A percentile compares a stretch with the other conserved stretches of the same genome.
phyloP scores from a whole-genome alignment of 352 stramenopile species.

The Chloridella minuta region DNA sequence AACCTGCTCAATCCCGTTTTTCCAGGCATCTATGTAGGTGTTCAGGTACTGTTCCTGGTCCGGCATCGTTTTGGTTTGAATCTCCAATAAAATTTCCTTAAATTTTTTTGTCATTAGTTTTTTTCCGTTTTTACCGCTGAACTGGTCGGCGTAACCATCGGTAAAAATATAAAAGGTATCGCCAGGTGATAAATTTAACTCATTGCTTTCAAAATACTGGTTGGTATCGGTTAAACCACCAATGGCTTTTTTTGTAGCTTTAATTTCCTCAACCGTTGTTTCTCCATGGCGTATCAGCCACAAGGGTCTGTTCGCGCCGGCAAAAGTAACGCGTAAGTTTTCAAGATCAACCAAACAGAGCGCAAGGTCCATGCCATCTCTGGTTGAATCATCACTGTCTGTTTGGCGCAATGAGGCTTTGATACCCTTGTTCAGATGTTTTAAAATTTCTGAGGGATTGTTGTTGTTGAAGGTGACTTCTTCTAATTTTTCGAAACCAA shows the following conservation, averaged over 20 bases:
- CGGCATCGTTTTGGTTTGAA: not conserved
- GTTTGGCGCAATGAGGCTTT: not conserved
- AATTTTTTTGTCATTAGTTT: not conserved
- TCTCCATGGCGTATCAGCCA: too few relatives aligned
- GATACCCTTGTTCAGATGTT: not conserved
- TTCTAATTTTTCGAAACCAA: not conserved
- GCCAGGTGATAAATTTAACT: too few relatives aligned
- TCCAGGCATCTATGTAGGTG: not conserved
- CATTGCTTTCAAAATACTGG: too few relatives aligned
- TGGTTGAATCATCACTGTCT: too few relatives aligned
- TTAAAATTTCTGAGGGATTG: not conserved
- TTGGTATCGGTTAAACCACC: too few relatives aligned
- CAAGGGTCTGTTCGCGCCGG: not conserved
- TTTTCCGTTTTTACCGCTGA: not conserved
- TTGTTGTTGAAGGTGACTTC: not conserved
- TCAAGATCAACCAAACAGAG: not conserved
- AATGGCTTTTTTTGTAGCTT: too few relatives aligned
- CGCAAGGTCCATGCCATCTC: not conserved
- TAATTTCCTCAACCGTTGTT: too few relatives aligned
- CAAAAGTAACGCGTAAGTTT: not conserved
- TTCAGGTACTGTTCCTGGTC: not conserved
- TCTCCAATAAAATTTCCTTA: not conserved
- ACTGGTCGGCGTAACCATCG: not conserved
- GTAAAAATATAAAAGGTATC: not conserved
- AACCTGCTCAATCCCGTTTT: not conserved